Evolutionary conservation across 345 rosid genomes (phyloP).

Genomic region (Moricandia moricandioides): DNA sequence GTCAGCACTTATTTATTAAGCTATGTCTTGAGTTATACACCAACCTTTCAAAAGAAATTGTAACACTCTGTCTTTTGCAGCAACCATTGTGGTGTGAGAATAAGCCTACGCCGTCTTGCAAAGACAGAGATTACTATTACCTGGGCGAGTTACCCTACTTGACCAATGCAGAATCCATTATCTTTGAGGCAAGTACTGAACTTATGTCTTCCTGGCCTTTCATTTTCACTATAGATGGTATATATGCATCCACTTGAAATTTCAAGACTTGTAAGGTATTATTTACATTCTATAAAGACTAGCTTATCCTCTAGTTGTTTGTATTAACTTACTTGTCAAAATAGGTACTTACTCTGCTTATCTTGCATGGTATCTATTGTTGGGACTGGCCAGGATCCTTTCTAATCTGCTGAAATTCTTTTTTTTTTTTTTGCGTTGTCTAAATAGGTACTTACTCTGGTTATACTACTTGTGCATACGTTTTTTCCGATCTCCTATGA

Average conservation of each 20-base stretch:
- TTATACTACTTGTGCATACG: slow-evolving; percentile 56
- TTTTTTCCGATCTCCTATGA: slow-evolving; percentile 76
- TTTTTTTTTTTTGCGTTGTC: neutral
- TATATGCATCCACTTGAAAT: neutral
- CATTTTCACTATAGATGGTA: neutral
- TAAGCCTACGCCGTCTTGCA: slow-evolving; percentile 50
- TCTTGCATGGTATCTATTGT: neutral
- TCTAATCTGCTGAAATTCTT: neutral
- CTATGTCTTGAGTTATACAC: neutral
- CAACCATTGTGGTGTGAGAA: slow-evolving; percentile 87
- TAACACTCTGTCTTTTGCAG: slow-evolving; percentile 42
- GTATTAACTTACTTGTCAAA: neutral
- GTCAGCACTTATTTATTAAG: slow-evolving; percentile 38
- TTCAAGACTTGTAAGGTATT: neutral
- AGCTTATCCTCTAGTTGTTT: neutral
- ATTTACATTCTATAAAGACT: neutral
- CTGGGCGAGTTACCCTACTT: slow-evolving; percentile 93
- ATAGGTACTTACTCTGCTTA: neutral
- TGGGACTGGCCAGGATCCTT: too few species aligned
- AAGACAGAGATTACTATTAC: slow-evolving; percentile 67
- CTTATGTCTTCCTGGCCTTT: neutral
- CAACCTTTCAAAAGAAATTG: neutral
- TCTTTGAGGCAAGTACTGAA: slow-evolving; percentile 60
- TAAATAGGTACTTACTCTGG: slow-evolving; percentile 49
- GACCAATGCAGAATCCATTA: slow-evolving; percentile 58